Evolutionary conservation across 306 rosid species (phyloP), one percentile per base, ranked within the genome.

Genomic region (Leucaena leucocephala): DNA sequence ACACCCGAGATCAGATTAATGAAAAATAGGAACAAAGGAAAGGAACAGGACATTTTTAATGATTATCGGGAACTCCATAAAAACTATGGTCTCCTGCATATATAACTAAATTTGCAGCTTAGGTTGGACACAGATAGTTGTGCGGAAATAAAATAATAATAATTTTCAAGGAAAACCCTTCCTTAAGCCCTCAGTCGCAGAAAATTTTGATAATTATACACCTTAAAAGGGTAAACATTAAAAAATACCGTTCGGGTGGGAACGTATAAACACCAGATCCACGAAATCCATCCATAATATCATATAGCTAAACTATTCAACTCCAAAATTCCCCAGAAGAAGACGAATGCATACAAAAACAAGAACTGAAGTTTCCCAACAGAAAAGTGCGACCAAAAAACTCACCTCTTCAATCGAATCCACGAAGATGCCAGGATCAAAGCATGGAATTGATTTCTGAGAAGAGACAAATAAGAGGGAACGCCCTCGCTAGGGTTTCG

Each of bases 401-500:
- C 39, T 81, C 7, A 92, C 92, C 88, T 39, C 50, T 2, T 80
- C 0, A 72, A 75, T 61, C 82, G 79, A 88, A 88, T 82, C 82
- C 38, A 65, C 33, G 61, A 27, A 14, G 75, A 9, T 2, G 35
- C 17, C 52, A 11, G 35, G 14, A 76, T 70, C 59, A 82, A 42
- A 46, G 5, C 78, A 86, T 79, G 65, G 43, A 75, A 68, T 67
- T 65, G 78, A 78, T 54, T 50, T 65, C 48, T 34, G 67, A 38
- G 44, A 54, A 44, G 57, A 46, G 10, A 57, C 0, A 64, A 54
- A 79, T 55, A 49, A 66, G 69, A 75, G 7, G 64, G 59, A 17
- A 55, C 44, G 72, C 65, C 78, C 64, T 70, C 55, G 73, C 72
- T 90, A 86, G 91, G 93, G 93, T 86, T 91, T 80, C 82, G 80